A percentile compares a stretch with the other conserved stretches of the same genome.
phyloP scores from a whole-genome alignment of 805 yeast species.

The Candida verbasci region DNA sequence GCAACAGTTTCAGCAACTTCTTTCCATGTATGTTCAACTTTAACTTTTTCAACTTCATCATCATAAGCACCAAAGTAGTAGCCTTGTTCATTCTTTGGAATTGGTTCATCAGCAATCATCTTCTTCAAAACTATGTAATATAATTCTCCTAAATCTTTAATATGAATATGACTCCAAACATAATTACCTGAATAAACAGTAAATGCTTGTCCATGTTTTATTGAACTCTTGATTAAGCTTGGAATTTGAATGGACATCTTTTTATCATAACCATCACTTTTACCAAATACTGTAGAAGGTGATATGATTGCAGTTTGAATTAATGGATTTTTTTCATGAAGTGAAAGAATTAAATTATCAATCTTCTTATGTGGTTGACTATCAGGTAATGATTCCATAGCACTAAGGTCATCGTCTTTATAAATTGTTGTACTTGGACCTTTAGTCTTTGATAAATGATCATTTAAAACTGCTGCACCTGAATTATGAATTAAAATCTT shows the following conservation, averaged over 20 bases:
- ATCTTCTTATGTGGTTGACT: conserved; percentile 29
- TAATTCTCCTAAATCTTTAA: conserved; percentile 28
- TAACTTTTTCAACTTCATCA: conserved; percentile 9
- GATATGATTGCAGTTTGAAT: conserved; percentile 25
- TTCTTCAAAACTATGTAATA: conserved; percentile 20
- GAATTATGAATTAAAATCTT: conserved; percentile 30
- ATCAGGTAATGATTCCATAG: conserved; percentile 15
- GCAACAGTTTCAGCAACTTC: conserved; percentile 20
- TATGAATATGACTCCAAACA: conserved; percentile 33
- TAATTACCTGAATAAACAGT: conserved; percentile 26
- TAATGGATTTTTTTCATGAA: conserved; percentile 24
- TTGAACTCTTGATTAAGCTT: conserved; percentile 14
- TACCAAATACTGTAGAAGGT: conserved; percentile 33
- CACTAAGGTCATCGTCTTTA: conserved; percentile 21
- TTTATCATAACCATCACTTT: conserved; percentile 26
- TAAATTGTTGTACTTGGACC: conserved; percentile 16
- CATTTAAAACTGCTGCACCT: conserved; percentile 30
- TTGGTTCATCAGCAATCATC: conserved; percentile 15
- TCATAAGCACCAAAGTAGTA: conserved; percentile 27
- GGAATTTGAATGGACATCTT: conserved; percentile 28
- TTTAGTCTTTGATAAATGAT: conserved; percentile 12
- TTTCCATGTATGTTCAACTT: conserved; percentile 24
- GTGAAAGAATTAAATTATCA: conserved; percentile 23
- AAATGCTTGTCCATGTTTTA: conserved; percentile 16
- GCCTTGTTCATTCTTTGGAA: conserved; percentile 27